Percentiles rank a stretch among this genome's conserved stretches.
Conservation (phyloP, 768 basidiomycete species). For the Phylloporus arenicola region DNA sequence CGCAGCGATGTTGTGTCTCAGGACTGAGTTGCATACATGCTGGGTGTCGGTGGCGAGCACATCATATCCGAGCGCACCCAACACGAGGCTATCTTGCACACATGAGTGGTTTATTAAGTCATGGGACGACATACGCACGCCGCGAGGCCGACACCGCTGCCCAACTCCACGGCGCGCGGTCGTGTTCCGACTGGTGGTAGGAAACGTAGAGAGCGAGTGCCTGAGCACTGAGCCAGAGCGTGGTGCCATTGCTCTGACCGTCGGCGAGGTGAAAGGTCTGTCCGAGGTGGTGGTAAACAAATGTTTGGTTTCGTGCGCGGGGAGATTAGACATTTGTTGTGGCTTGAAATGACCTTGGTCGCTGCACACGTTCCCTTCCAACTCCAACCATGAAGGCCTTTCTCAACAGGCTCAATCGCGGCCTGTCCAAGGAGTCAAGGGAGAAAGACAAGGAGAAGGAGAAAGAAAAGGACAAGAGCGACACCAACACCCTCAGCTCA, state of each 20-base stretch:
- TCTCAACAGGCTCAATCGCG: conserved; percentile 68
- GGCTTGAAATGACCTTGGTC: conserved; percentile 19
- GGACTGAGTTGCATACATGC: conserved; percentile 58
- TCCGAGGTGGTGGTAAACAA: conserved; percentile 40
- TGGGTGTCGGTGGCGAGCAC: conserved; percentile 73
- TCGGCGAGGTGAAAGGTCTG: conserved; percentile 46
- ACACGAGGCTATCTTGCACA: conserved; percentile 37
- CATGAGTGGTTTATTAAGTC: neutral
- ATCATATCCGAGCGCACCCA: conserved; percentile 66
- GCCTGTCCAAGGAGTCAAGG: conserved; percentile 44
- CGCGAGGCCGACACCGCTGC: conserved; percentile 77
- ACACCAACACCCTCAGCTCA: conserved; percentile 30
- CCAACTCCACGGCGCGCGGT: conserved; percentile 64
- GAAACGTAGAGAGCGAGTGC: conserved; percentile 61
- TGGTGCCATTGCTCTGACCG: conserved; percentile 69
- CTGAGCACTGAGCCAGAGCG: conserved; percentile 82
- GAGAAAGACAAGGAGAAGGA: conserved; percentile 58
- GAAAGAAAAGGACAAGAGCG: conserved; percentile 25
- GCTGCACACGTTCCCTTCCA: conserved; percentile 7
- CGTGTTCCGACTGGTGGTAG: conserved; percentile 20
- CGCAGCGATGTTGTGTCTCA: conserved; percentile 52
- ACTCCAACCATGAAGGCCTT: conserved; percentile 72
- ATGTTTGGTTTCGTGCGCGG: conserved; percentile 66
- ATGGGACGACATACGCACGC: conserved; percentile 44
- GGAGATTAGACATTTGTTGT: neutral